Evolutionary conservation across 2,329 filamentous ascomycete genomes (phyloP), one percentile per base, ranked within the genome.

Genomic region (Nothomitra cinnamomea): DNA sequence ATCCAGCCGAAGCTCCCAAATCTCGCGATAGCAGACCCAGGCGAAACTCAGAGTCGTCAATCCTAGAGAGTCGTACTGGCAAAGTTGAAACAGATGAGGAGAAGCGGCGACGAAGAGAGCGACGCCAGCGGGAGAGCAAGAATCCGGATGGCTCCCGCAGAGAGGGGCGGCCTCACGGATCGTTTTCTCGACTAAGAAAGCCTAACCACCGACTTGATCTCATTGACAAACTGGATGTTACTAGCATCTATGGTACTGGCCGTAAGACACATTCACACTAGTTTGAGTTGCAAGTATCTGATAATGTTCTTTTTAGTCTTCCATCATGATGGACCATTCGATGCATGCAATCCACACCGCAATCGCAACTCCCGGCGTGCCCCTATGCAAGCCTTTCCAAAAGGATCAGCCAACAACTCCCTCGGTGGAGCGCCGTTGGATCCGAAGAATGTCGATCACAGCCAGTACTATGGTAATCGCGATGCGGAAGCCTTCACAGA

Each of bases 311-410:
- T 41, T 55, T 15, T 62, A 94, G 88, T 95, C 60, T 95, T 96
- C 69, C 92, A 98, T 63, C 92, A 98, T 64, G 92, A 96, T 63
- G 92, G 92, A 0, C 92, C 92, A 3, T 98, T 95, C 62, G 92
- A 98, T 67, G 92, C 92, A 19, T 86, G 92, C 66, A 94, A 95
- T 66, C 88, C 92, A 3, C 85, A 94, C 66, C 86, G 92, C 58
- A 98, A 96, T 67, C 82, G 86, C 55, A 85, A 85, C 63, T 82
- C 83, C 62, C 80, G 82, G 56, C 81, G 85, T 53, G 88, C 92
- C 5, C 92, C 92, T 0, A 95, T 98, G 87, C 83, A 94, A 65
- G 92, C 92, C 1, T 98, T 96, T 68, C 87, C 92, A 21, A 86
- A 87, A 62, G 87, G 85, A 61, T 95, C 88, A 1, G 77, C 85